A percentile compares a stretch with the other conserved stretches of the same genome.
Evolutionary conservation across 208 protist species (phyloP).

Genomic region (Crithidia acanthocephali): DNA sequence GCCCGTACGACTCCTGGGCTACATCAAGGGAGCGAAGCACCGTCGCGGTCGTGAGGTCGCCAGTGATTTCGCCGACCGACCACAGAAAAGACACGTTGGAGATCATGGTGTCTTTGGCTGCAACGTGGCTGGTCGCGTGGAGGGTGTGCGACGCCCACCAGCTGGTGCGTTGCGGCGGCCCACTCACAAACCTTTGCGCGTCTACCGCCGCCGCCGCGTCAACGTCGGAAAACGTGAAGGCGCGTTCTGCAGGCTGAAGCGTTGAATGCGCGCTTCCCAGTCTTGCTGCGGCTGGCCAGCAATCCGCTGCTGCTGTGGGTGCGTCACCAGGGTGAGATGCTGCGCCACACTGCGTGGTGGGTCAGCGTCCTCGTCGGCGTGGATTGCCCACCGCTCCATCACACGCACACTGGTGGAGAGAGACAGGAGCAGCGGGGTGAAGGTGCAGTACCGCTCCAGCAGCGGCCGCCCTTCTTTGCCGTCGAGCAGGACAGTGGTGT

Average conservation of each 20-base stretch:
- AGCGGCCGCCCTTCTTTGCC: conserved; percentile 28
- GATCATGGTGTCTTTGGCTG: conserved; percentile 26
- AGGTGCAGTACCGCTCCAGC: conserved; percentile 34
- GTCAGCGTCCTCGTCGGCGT: neutral
- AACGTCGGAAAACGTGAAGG: conserved; percentile 13
- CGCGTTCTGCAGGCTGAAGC: conserved; percentile 22
- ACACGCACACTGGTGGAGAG: conserved; percentile 21
- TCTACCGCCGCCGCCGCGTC: too few relatives aligned
- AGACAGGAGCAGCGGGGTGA: conserved; percentile 37
- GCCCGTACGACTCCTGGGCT: conserved; percentile 29
- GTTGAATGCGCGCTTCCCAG: conserved; percentile 25
- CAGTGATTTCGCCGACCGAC: conserved; percentile 40
- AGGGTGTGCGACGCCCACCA: conserved; percentile 15
- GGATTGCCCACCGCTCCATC: conserved; percentile 25
- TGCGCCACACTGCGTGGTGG: neutral
- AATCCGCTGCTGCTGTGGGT: conserved; percentile 19
- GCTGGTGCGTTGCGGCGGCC: neutral
- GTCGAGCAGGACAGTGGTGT: conserved; percentile 32
- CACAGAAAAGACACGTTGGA: conserved; percentile 39
- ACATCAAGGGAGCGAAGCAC: conserved; percentile 30
- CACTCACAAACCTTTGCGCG: neutral
- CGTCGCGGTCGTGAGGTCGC: conserved; percentile 32
- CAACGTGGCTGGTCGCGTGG: conserved; percentile 13
- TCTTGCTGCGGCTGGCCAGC: conserved; percentile 37
- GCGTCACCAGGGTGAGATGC: neutral